These are phyloP conservation scores for Didymella pomorum DNA, from an alignment of 2,329 filamentous ascomycete species.

Conservation along the genomic window DNA sequence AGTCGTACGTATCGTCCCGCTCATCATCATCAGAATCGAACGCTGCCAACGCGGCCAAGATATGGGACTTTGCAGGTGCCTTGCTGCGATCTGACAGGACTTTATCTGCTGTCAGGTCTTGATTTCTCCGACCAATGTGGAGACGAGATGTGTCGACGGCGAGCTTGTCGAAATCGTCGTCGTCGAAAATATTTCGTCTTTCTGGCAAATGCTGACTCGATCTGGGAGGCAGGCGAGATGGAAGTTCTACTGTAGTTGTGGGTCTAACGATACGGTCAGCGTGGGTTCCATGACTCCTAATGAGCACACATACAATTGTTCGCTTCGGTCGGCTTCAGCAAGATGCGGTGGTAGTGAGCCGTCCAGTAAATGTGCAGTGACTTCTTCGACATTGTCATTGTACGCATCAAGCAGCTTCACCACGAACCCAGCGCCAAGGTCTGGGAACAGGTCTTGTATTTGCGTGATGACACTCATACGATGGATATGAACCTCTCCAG, in stretches of 20 bases:
- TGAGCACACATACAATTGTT: slow-evolving; percentile 61
- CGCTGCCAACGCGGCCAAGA: slow-evolving; percentile 83
- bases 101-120: slow-evolving; percentile 72
- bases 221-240: slow-evolving; percentile 62
- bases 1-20: slow-evolving; percentile 95
- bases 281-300: not conserved
- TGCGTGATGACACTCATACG: slow-evolving; percentile 85
- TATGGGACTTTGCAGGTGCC: slow-evolving; percentile 81
- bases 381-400: slow-evolving; percentile 76
- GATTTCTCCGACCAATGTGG: slow-evolving; percentile 78
- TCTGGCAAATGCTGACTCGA: slow-evolving; percentile 64
- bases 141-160: slow-evolving; percentile 71
- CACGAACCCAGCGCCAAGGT: slow-evolving; percentile 84
- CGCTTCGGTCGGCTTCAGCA: slow-evolving; percentile 67
- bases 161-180: slow-evolving; percentile 76
- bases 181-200: slow-evolving; percentile 78
- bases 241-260: slow-evolving; percentile 20
- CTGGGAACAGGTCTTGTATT: slow-evolving; percentile 92
- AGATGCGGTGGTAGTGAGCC: slow-evolving; percentile 76
- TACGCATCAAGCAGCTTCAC: slow-evolving; percentile 82
- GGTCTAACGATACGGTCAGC: slow-evolving; percentile 33
- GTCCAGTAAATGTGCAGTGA: slow-evolving; percentile 83
- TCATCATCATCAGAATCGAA: slow-evolving; percentile 97
- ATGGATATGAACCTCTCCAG: slow-evolving; percentile 73
- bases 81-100: slow-evolving; percentile 70